A percentile compares a stretch with the other conserved stretches of the same genome.
phyloP scores from a whole-genome alignment of 352 stramenopile genomes.

The Phytophthora agathidicida region DNA sequence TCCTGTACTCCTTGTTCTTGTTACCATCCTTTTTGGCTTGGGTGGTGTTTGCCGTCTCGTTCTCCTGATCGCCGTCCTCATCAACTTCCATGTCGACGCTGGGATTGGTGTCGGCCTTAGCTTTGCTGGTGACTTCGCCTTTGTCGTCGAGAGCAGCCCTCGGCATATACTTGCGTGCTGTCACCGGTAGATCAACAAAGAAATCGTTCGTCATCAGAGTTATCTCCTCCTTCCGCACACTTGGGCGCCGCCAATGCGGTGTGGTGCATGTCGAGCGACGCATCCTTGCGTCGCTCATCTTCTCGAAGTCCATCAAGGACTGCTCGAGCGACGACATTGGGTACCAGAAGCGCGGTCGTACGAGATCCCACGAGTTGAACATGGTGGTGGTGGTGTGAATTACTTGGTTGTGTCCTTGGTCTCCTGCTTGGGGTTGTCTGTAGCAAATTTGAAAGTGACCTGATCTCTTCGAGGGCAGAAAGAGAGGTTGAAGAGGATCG shows the following conservation, averaged over 20 bases:
- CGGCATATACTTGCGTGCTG: constrained; percentile 3
- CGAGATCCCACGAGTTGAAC: constrained; percentile 61
- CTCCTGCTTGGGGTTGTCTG: too few relatives aligned
- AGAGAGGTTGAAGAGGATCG: not conserved
- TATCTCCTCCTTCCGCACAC: not conserved
- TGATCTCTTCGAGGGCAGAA: not conserved
- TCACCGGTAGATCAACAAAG: constrained; percentile 15
- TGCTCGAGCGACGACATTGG: constrained; percentile 63
- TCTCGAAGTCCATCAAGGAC: constrained; percentile 54
- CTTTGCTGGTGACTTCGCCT: not conserved
- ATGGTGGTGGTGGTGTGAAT: constrained; percentile 25
- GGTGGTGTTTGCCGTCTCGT: not conserved
- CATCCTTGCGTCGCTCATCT: constrained; percentile 41
- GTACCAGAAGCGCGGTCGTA: constrained; percentile 58
- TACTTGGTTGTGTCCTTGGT: constrained; percentile 12
- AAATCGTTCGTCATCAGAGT: constrained; percentile 14
- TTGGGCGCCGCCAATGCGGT: constrained; percentile 7
- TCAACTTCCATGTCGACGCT: constrained; percentile 20
- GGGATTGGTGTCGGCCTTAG: not conserved
- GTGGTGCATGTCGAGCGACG: constrained; percentile 12
- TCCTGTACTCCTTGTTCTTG: constrained; percentile 1
- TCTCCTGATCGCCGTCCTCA: not conserved
- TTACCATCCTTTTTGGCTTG: not conserved
- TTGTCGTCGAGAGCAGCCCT: not conserved
- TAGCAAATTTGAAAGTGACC: constrained; percentile 11